Percentiles rank a stretch among this genome's conserved stretches.
These are phyloP conservation scores for Rosa multiflora DNA, from an alignment of 306 rosid genomes.

Conservation along the genomic window DNA sequence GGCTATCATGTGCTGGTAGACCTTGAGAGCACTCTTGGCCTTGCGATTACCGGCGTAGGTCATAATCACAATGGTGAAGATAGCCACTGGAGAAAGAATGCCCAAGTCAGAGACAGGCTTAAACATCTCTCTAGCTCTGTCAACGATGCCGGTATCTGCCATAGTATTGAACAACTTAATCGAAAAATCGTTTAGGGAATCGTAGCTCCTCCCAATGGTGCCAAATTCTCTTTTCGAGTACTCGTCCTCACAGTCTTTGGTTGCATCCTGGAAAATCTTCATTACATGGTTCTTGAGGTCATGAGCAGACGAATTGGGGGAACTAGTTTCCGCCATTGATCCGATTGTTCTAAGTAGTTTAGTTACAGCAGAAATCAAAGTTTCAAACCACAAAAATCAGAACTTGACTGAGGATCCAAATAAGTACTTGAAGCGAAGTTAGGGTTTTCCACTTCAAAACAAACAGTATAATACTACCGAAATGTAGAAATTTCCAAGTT, in stretches of 20 bases:
- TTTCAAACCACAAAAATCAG: neutral
- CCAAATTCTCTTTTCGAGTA: too few relatives aligned
- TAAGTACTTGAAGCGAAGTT: too few relatives aligned
- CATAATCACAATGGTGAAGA: neutral
- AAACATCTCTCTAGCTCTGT: neutral
- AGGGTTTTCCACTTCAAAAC: too few relatives aligned
- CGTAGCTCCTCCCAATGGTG: conserved; percentile 4
- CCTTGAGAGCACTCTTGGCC: neutral
- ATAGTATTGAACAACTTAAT: neutral
- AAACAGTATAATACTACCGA: too few relatives aligned
- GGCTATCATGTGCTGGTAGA: neutral
- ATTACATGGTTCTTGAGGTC: neutral
- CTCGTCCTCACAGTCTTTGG: neutral
- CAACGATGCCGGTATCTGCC: neutral
- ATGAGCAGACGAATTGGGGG: neutral
- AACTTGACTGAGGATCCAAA: neutral
- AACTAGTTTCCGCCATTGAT: neutral
- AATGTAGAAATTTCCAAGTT: neutral
- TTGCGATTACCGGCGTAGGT: neutral
- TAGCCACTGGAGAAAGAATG: neutral
- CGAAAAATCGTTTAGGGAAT: neutral
- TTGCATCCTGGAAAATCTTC: neutral
- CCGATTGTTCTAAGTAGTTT: too few relatives aligned
- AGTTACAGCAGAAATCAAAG: neutral
- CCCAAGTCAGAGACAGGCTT: neutral